Evolutionary conservation across 192 early-diverging fungal species (phyloP).

Genomic region (Mortierella hygrophila): DNA sequence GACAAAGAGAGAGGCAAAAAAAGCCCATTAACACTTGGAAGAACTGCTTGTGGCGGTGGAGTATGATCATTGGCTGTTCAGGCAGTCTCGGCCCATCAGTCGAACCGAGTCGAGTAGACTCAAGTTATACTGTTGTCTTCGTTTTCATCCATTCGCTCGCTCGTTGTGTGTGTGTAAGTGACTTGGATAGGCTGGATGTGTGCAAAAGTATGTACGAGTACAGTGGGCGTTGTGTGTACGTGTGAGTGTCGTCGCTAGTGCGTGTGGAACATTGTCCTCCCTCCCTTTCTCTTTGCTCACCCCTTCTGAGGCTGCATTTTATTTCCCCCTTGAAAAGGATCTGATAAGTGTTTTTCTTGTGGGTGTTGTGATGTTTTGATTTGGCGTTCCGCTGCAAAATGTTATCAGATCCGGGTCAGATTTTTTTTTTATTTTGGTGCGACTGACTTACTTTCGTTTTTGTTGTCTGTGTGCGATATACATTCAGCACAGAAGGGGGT

Average conservation of each 20-base stretch:
- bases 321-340: background rate
- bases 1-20: no score
- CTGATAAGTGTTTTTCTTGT: slow-evolving; percentile 14
- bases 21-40: no score
- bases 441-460: background rate
- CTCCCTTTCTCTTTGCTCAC: background rate
- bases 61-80: no score
- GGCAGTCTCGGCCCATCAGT: no score
- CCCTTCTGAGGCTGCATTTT: background rate
- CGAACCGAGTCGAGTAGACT: no score
- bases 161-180: no score
- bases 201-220: background rate
- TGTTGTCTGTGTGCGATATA: no score
- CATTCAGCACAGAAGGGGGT: no score
- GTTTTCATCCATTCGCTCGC: no score
- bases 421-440: slow-evolving; percentile 12
- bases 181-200: no score
- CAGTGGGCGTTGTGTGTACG: background rate
- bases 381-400: slow-evolving; percentile 15
- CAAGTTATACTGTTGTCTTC: no score
- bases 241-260: background rate
- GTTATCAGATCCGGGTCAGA: slow-evolving; percentile 46
- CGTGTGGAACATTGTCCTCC: slow-evolving; percentile 1
- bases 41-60: no score
- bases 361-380: slow-evolving; percentile 3